phyloP scores from a whole-genome alignment of 2,329 filamentous ascomycete genomes.

The Nakataea oryzae region DNA sequence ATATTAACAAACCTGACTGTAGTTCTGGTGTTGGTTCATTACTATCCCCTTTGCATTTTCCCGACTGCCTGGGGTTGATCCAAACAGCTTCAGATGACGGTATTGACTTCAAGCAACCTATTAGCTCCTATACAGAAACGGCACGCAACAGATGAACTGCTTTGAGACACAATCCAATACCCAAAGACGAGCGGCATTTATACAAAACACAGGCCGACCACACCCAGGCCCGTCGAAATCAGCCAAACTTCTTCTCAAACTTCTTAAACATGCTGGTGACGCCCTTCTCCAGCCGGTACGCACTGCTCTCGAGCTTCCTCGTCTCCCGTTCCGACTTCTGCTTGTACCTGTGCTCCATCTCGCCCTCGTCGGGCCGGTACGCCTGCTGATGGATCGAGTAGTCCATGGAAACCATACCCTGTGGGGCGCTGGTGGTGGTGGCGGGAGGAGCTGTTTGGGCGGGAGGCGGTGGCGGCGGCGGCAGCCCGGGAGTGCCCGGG shows the following conservation, averaged over 20 bases:
- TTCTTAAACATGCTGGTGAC: slow-evolving; percentile 65
- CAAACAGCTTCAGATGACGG: no score
- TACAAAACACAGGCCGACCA: background rate
- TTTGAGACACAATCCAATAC: no score
- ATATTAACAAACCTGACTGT: no score
- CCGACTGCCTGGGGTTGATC: no score
- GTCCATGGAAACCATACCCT: slow-evolving; percentile 20
- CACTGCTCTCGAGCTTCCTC: slow-evolving; percentile 51
- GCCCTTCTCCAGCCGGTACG: slow-evolving; percentile 58
- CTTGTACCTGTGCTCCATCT: slow-evolving; percentile 33
- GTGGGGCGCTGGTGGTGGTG: slow-evolving; percentile 10
- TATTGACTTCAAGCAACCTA: no score
- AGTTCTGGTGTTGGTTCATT: background rate
- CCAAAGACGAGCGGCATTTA: background rate
- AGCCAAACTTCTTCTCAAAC: slow-evolving; percentile 65
- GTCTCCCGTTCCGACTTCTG: slow-evolving; percentile 28
- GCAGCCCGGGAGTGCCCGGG: slow-evolving; percentile 22
- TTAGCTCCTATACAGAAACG: no score
- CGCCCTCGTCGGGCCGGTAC: slow-evolving; percentile 57
- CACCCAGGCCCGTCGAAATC: slow-evolving; percentile 4
- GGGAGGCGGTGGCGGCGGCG: slow-evolving; percentile 31
- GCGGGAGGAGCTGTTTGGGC: slow-evolving; percentile 7
- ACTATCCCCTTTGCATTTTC: no score
- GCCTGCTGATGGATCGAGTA: slow-evolving; percentile 58
- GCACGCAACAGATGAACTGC: no score